Percentiles rank a stretch among this genome's conserved stretches.
Conservation (phyloP, 306 rosid genomes). For the Dryas alaskensis region DNA sequence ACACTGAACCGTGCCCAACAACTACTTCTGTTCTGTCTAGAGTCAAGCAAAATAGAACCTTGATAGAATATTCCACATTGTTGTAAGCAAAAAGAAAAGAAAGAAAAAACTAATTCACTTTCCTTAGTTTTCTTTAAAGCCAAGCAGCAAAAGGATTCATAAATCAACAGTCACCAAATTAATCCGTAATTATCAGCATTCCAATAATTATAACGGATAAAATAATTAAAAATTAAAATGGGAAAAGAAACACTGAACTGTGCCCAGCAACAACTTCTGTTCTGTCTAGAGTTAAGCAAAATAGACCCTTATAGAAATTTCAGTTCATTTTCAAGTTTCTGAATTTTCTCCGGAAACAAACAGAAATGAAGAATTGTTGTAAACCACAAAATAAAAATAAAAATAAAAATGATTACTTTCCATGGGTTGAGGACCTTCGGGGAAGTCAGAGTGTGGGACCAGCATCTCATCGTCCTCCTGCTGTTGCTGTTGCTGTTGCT, state of each 20-base stretch:
- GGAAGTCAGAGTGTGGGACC: constrained; percentile 38
- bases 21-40: not conserved
- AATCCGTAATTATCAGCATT: no score
- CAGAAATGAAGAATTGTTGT: not conserved
- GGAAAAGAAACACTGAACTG: not conserved
- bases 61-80: not conserved
- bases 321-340: not conserved
- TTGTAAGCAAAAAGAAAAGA: not conserved
- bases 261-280: not conserved
- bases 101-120: not conserved
- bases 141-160: no score
- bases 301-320: not conserved
- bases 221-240: no score
- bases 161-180: no score
- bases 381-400: not conserved
- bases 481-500: constrained; percentile 32
- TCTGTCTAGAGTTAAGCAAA: not conserved
- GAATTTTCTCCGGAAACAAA: not conserved
- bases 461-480: constrained; percentile 53
- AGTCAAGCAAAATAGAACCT: not conserved
- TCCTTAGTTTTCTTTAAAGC: not conserved
- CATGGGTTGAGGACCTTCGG: constrained; percentile 56
- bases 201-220: no score
- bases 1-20: not conserved
- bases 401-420: constrained; percentile 16